These are phyloP conservation scores for Coccinonectria pachysandricola DNA, from an alignment of 2,329 filamentous ascomycete genomes.

Conservation along the genomic window DNA sequence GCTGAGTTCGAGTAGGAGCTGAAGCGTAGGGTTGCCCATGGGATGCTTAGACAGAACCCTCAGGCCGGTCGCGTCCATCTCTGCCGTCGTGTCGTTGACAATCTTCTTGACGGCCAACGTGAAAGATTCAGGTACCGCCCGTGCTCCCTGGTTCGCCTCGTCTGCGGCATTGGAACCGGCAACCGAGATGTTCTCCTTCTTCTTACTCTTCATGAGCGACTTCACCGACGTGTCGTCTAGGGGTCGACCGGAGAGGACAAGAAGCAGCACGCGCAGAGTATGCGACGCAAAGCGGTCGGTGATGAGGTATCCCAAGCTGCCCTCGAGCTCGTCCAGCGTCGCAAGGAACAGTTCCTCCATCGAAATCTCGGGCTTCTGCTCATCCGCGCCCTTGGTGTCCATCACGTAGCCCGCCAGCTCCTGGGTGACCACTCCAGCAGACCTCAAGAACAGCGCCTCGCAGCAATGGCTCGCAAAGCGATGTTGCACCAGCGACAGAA, in stretches of 20 bases:
- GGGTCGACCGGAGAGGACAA: constrained; percentile 76
- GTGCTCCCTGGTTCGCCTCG: constrained; percentile 32
- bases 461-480: constrained; percentile 96
- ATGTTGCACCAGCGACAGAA: constrained; percentile 83
- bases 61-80: constrained; percentile 69
- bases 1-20: constrained; percentile 80
- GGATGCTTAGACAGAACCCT: constrained; percentile 79
- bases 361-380: constrained; percentile 42
- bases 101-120: constrained; percentile 68
- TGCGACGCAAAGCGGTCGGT: constrained; percentile 89
- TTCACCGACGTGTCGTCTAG: constrained; percentile 59
- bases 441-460: constrained; percentile 80
- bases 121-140: constrained; percentile 71
- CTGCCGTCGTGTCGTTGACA: constrained; percentile 63
- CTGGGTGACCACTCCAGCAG: constrained; percentile 66
- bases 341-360: constrained; percentile 82
- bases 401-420: constrained; percentile 50
- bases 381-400: constrained; percentile 34
- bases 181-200: constrained; percentile 73
- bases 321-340: constrained; percentile 80
- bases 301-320: constrained; percentile 70
- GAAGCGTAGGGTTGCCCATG: constrained; percentile 86
- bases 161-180: constrained; percentile 40
- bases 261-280: constrained; percentile 71
- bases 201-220: constrained; percentile 78